Evolutionary conservation across 495 filamentous ascomycete species (phyloP).

Genomic region (Penicillium riverlandense): DNA sequence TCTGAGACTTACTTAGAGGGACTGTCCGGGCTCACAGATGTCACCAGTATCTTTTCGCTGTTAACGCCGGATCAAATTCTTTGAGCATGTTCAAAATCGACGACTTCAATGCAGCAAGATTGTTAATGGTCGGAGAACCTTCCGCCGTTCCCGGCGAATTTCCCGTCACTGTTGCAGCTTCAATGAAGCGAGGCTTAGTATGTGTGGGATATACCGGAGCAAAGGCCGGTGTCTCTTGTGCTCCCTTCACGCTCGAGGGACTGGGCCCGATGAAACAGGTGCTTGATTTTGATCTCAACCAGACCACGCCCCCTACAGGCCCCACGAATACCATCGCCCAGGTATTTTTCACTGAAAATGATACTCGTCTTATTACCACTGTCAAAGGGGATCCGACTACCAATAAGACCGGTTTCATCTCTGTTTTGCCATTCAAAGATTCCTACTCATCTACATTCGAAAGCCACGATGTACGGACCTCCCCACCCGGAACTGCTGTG

Average conservation of each 20-base stretch:
- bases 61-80: slow-evolving; percentile 56
- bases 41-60: slow-evolving; percentile 38
- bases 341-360: slow-evolving; percentile 47
- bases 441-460: slow-evolving; percentile 1
- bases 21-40: no score
- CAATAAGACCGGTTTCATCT: slow-evolving; percentile 50
- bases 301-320: slow-evolving; percentile 39
- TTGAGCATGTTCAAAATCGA: slow-evolving; percentile 47
- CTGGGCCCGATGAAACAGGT: slow-evolving; percentile 20
- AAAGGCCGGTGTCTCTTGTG: slow-evolving; percentile 47
- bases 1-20: no score
- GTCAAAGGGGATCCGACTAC: slow-evolving; percentile 48
- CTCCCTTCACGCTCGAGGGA: slow-evolving; percentile 24
- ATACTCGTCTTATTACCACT: slow-evolving; percentile 40
- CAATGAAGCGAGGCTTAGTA: slow-evolving; percentile 34
- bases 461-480: slow-evolving; percentile 18
- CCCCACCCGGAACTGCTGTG: slow-evolving; percentile 42
- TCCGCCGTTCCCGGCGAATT: slow-evolving; percentile 44
- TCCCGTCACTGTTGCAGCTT: slow-evolving; percentile 48
- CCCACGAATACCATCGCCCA: slow-evolving; percentile 49
- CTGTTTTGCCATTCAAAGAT: slow-evolving; percentile 34
- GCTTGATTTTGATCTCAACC: no score
- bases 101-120: slow-evolving; percentile 31
- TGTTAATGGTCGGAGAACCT: slow-evolving; percentile 36
- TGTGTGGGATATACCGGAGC: slow-evolving; percentile 51